Evolutionary conservation across 2,329 filamentous ascomycete species (phyloP), one percentile per base, ranked within the genome.

Genomic region (Alternaria atra): DNA sequence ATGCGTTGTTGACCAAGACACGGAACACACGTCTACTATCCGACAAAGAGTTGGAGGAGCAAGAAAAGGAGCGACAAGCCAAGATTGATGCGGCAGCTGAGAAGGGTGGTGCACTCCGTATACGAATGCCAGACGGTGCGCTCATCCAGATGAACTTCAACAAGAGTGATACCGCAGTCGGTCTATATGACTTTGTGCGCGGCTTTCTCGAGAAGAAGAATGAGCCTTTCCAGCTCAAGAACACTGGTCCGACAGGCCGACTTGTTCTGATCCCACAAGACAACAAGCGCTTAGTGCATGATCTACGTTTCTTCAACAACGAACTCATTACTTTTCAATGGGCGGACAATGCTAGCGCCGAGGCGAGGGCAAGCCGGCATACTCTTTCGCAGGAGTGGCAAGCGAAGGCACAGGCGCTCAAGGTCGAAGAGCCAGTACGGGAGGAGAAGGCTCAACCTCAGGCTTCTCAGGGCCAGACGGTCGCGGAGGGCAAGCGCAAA

Each of bases 91-190:
- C 86, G 5, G 84, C 94, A 61, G 87, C 86, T 52, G 66, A 76
- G 23, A 76, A 73, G 42, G 86, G 87, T 32, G 86, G 97, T 32
- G 85, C 88, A 29, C 84, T 98, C 65, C 93, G 91, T 66, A 86
- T 97, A 50, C 90, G 94, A 27, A 94, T 97, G 69, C 94, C 94
- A 0, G 94, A 98, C 75, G 91, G 94, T 69, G 91, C 89, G 58
- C 89, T 90, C 54, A 87, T 93, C 32, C 87, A 93, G 52, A 90
- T 90, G 80, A 85, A 84, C n/a, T 88, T 96, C 67, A 85, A 84
- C 1, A 87, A 88, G 20, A 77, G 82, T 1, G 90, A 94, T 54
- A 93, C 91, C 0, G 91, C 90, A 1, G 83, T 85, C 3, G 85
- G 87, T 52, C 82, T 99, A 2, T 93, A 98, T 79, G 82, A 84